These are phyloP conservation scores for Silene uniflora DNA, from an alignment of 148 eudicot genomes.

Conservation along the genomic window DNA sequence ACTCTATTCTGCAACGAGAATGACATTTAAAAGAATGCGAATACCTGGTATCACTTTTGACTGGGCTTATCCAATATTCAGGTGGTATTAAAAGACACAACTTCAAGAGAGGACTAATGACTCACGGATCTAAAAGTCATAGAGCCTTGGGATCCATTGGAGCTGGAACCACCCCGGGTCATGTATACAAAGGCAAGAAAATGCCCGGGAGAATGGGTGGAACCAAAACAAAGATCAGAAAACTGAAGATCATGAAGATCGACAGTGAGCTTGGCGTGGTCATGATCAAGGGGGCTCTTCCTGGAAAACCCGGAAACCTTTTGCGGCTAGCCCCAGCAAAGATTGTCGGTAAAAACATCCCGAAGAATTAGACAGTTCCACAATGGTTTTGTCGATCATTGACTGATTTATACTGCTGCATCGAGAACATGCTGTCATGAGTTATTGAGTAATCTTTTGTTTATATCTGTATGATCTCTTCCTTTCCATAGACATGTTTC, in stretches of 20 bases:
- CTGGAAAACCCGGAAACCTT: slow-evolving; percentile 98
- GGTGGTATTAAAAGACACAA: slow-evolving; percentile 94
- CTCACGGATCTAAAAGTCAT: slow-evolving; percentile 97
- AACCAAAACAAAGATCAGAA: slow-evolving; percentile 73
- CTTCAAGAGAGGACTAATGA: slow-evolving; percentile 94
- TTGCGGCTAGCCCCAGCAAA: slow-evolving; percentile 86
- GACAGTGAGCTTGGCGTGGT: slow-evolving; percentile 75
- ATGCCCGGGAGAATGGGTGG: slow-evolving; percentile 99
- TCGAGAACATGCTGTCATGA: slow-evolving; percentile 19
- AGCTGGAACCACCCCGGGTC: slow-evolving; percentile 98
- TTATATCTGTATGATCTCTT: background rate
- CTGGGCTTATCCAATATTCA: slow-evolving; percentile 21
- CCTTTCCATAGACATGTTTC: background rate
- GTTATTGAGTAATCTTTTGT: slow-evolving; percentile 20
- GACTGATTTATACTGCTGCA: slow-evolving; percentile 9
- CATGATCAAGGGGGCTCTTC: slow-evolving; percentile 90
- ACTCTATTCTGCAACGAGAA: background rate
- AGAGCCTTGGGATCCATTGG: slow-evolving; percentile 90
- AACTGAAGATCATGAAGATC: slow-evolving; percentile 77
- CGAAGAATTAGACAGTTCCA: slow-evolving; percentile 49
- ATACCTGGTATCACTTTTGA: background rate
- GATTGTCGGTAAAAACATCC: slow-evolving; percentile 90
- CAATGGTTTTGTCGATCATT: slow-evolving; percentile 10
- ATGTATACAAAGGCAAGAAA: slow-evolving; percentile 86
- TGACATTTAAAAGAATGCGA: background rate